A percentile compares a stretch with the other conserved stretches of the same genome.
These are phyloP conservation scores for Fusarium clavum DNA, from an alignment of 2,329 filamentous ascomycete species.

Conservation along the genomic window DNA sequence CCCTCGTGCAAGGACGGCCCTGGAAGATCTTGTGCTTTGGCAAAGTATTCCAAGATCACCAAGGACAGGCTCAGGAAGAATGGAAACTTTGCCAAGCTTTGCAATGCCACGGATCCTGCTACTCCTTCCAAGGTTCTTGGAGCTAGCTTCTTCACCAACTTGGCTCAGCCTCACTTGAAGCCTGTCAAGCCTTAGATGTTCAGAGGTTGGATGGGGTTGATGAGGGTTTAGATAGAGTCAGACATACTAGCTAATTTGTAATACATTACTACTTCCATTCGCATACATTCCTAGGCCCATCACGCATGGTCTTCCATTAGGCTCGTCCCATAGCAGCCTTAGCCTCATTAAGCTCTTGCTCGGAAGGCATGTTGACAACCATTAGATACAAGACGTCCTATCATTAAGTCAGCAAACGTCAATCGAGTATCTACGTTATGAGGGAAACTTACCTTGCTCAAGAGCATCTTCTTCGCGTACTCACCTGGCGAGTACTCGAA, in stretches of 20 bases:
- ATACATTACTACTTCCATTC: not conserved
- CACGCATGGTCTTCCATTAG: not conserved
- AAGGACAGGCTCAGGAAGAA: conserved; percentile 50
- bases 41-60: conserved; percentile 56
- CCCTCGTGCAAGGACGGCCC: conserved; percentile 66
- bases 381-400: conserved; percentile 16
- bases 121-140: conserved; percentile 57
- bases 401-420: not conserved
- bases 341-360: conserved; percentile 6
- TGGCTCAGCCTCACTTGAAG: conserved; percentile 54
- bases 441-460: not conserved
- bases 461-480: conserved; percentile 5
- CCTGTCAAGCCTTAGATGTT: conserved; percentile 1
- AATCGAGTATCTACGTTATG: accelerated
- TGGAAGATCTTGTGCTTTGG: conserved; percentile 63
- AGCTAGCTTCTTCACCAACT: conserved; percentile 62
- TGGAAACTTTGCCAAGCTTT: conserved; percentile 62
- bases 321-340: not conserved
- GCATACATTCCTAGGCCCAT: too few species aligned
- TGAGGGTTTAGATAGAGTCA: not conserved
- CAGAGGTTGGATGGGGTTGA: accelerated
- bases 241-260: not conserved
- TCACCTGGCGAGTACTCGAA: conserved; percentile 8
- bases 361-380: conserved; percentile 13
- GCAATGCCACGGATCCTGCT: conserved; percentile 57